Percentiles rank a stretch among this genome's conserved stretches.
Conservation (phyloP, 768 basidiomycete species). For the Russula abietina region DNA sequence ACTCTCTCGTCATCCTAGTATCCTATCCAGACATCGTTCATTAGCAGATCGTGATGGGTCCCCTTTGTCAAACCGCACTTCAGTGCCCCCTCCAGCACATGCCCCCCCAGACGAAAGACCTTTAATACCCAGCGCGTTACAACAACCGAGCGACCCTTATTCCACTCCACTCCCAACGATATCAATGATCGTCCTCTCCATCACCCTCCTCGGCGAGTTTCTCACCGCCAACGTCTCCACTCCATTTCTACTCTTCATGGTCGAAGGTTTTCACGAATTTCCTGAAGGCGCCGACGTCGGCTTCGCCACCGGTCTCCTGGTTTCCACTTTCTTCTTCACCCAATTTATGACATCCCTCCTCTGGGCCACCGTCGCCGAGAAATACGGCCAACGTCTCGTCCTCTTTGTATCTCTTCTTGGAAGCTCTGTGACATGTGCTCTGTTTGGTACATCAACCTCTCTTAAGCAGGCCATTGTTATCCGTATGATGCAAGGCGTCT, state of each 20-base stretch:
- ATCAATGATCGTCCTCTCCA: constrained; percentile 89
- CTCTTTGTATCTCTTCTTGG: constrained; percentile 81
- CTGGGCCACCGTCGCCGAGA: constrained; percentile 95
- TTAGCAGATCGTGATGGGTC: constrained; percentile 10
- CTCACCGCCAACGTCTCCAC: constrained; percentile 88
- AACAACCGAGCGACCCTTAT: constrained; percentile 53
- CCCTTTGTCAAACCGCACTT: background rate
- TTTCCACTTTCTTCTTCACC: constrained; percentile 84
- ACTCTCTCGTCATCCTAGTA: constrained; percentile 18
- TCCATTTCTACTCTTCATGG: constrained; percentile 93
- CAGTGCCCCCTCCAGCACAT: background rate
- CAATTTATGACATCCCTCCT: constrained; percentile 93
- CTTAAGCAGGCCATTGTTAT: constrained; percentile 78
- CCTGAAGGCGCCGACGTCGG: constrained; percentile 81
- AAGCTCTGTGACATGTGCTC: constrained; percentile 67
- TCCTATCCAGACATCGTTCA: constrained; percentile 14
- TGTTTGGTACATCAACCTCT: constrained; percentile 73
- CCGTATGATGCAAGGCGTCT: constrained; percentile 85
- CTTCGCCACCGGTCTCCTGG: constrained; percentile 82
- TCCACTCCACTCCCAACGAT: constrained; percentile 78
- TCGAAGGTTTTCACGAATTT: constrained; percentile 74
- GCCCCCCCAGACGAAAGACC: constrained; percentile 35
- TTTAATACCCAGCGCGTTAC: constrained; percentile 72
- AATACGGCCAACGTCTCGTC: constrained; percentile 81
- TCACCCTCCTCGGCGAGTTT: constrained; percentile 93